Evolutionary conservation across 2,329 filamentous ascomycete species (phyloP).

Genomic region (Botrytis byssoidea): DNA sequence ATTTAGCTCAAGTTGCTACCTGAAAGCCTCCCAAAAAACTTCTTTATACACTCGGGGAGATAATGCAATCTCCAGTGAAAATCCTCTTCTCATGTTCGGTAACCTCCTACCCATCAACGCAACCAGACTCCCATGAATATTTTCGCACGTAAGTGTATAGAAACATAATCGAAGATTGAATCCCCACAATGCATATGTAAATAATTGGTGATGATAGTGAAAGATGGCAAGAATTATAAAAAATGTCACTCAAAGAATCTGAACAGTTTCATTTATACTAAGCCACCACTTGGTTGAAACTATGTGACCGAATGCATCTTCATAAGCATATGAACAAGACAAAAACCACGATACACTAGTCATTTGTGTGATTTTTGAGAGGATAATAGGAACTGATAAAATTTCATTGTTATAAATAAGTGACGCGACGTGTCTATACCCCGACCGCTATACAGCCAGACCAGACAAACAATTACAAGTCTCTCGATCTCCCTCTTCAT

Average conservation of each 20-base stretch:
- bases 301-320: not conserved
- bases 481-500: slow-evolving; percentile 12
- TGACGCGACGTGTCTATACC: slow-evolving; percentile 8
- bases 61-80: not conserved
- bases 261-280: not conserved
- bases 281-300: not conserved
- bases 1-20: not conserved
- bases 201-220: not conserved
- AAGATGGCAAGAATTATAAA: not conserved
- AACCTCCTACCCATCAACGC: not conserved
- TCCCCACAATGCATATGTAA: too few species aligned
- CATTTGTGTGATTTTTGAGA: not conserved
- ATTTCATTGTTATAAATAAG: slow-evolving; percentile 15
- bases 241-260: not conserved
- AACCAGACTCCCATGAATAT: not conserved
- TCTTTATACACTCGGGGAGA: not conserved
- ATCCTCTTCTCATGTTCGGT: not conserved
- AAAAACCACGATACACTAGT: not conserved
- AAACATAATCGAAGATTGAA: not conserved
- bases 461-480: slow-evolving; percentile 18
- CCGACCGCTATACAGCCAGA: slow-evolving; percentile 16
- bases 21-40: not conserved
- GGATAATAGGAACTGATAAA: not conserved
- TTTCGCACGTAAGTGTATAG: not conserved
- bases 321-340: not conserved